These are phyloP conservation scores for Prunus davidiana DNA, from an alignment of 306 rosid genomes.

Conservation along the genomic window DNA sequence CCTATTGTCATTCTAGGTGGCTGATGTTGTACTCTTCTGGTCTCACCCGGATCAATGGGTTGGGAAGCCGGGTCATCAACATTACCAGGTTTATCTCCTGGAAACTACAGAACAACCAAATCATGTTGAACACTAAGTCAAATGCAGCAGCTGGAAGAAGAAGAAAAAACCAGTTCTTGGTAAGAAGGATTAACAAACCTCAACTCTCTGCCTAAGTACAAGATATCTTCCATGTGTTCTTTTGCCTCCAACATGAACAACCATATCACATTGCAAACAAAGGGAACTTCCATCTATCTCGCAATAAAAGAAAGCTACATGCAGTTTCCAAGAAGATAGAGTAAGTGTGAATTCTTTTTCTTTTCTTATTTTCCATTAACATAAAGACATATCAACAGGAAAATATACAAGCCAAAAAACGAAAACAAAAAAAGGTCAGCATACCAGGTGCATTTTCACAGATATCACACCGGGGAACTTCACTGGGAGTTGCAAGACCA, in stretches of 20 bases:
- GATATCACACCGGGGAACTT: constrained; percentile 85
- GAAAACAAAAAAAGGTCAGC: background rate
- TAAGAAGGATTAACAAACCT: constrained; percentile 50
- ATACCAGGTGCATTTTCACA: constrained; percentile 98
- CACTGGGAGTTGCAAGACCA: constrained; percentile 94
- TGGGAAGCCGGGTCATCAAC: constrained; percentile 40
- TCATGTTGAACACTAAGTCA: constrained; percentile 6
- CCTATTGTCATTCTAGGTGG: constrained; percentile 45
- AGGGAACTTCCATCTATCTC: constrained; percentile 94
- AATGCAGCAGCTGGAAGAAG: background rate
- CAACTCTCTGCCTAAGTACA: constrained; percentile 87
- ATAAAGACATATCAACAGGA: constrained; percentile 8
- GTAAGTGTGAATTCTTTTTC: constrained; percentile 18
- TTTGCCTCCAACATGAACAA: constrained; percentile 98
- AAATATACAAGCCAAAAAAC: background rate
- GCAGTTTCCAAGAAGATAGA: constrained; percentile 29
- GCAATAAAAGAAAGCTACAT: constrained; percentile 94
- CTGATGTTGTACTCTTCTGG: constrained; percentile 50
- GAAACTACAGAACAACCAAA: constrained; percentile 61
- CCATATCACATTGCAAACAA: constrained; percentile 94
- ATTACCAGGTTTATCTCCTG: constrained; percentile 74
- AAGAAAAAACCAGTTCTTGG: background rate
- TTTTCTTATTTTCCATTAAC: background rate
- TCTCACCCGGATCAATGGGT: constrained; percentile 49
- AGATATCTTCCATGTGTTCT: constrained; percentile 98